Conservation (phyloP, 257 asterid species). For the Nicotiana tabacum region DNA sequence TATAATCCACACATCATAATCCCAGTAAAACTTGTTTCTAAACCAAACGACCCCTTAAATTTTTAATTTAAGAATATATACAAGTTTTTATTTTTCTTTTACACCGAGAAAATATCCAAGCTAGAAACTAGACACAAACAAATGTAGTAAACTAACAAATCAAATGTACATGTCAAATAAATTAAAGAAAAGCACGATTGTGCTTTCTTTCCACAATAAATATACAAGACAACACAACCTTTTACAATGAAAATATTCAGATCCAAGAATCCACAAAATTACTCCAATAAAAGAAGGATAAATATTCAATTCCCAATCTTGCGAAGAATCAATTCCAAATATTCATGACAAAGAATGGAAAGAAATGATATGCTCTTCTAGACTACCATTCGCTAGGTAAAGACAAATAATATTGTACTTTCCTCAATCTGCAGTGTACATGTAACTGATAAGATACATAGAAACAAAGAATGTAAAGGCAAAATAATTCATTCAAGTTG, state of each 20-base stretch:
- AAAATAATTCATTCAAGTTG: background rate
- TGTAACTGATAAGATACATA: background rate
- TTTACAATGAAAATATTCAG: background rate
- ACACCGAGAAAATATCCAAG: background rate
- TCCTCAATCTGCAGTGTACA: background rate
- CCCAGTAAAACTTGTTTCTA: background rate
- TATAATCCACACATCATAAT: too few relatives aligned
- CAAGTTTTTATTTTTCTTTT: background rate
- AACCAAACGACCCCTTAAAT: background rate
- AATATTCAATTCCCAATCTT: background rate
- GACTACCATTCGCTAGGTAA: background rate
- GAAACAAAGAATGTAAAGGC: conserved; percentile 4
- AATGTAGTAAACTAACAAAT: background rate
- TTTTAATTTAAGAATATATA: too few relatives aligned
- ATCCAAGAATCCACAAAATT: background rate
- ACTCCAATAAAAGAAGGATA: background rate
- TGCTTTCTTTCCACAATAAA: background rate
- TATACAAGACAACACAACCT: background rate
- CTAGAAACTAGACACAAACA: background rate
- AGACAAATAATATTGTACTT: background rate
- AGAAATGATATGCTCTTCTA: background rate
- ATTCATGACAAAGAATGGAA: conserved; percentile 1
- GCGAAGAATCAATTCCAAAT: background rate
- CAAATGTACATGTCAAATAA: background rate
- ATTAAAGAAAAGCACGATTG: background rate